Conservation (phyloP, 345 rosid genomes). For the Geranium brycei region DNA sequence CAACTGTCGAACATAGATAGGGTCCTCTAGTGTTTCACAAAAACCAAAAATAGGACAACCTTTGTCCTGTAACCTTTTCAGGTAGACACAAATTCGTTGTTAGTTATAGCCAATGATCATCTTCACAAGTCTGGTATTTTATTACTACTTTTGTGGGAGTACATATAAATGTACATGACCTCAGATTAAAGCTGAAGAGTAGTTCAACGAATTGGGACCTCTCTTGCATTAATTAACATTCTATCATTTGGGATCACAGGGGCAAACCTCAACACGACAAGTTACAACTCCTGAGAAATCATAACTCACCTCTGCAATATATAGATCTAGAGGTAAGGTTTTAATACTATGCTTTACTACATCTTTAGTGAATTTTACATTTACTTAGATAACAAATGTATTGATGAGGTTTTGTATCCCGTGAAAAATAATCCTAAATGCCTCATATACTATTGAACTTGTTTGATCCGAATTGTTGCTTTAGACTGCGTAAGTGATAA, state of each 20-base stretch:
- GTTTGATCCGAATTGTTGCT: neutral
- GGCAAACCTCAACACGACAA: slow-evolving; percentile 53
- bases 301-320: slow-evolving; percentile 52
- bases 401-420: neutral
- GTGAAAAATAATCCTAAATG: neutral
- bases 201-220: neutral
- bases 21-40: neutral
- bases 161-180: neutral
- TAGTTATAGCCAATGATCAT: neutral
- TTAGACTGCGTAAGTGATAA: neutral
- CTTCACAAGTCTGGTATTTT: neutral
- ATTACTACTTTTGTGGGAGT: neutral
- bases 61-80: no score
- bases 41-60: no score
- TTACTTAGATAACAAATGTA: no score
- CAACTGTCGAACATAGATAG: neutral
- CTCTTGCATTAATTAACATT: slow-evolving; percentile 7
- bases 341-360: neutral
- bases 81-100: no score
- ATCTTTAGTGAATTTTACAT: neutral
- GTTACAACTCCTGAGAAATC: slow-evolving; percentile 41
- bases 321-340: slow-evolving; percentile 61
- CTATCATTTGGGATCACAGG: slow-evolving; percentile 38
- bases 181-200: no score
- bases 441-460: neutral